A percentile compares a stretch with the other conserved stretches of the same genome.
These are phyloP conservation scores for Rhynchospora breviuscula DNA, from an alignment of 176 grass and related monocot species.

Conservation along the genomic window DNA sequence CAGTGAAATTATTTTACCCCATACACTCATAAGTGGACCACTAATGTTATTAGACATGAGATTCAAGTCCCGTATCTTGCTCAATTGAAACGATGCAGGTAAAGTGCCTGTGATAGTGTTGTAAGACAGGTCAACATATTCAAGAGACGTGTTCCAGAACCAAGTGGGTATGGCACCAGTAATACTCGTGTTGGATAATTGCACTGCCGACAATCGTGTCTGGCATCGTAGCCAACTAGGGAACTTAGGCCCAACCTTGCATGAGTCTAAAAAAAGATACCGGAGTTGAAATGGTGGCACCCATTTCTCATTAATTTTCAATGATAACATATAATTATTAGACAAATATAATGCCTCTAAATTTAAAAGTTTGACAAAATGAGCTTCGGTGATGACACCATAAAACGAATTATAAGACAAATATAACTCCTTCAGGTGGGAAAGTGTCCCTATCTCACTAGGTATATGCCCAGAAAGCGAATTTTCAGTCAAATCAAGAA, in stretches of 20 bases:
- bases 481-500: too few relatives aligned
- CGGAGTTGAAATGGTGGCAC: slow-evolving; percentile 28
- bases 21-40: too few relatives aligned
- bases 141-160: background rate
- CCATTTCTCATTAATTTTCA: slow-evolving; percentile 7
- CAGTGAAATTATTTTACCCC: too few relatives aligned
- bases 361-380: background rate
- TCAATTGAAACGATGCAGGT: background rate
- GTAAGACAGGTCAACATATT: background rate
- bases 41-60: too few relatives aligned
- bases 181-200: background rate
- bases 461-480: slow-evolving; percentile 11
- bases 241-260: slow-evolving; percentile 10
- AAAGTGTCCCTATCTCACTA: background rate
- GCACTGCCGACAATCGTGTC: background rate
- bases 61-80: too few relatives aligned
- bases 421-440: too few relatives aligned
- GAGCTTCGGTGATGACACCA: background rate
- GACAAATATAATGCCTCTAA: background rate
- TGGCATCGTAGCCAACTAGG: slow-evolving; percentile 10
- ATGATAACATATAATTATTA: background rate
- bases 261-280: background rate
- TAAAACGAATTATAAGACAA: too few relatives aligned
- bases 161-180: background rate
- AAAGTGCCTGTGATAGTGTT: background rate